Percentiles rank a stretch among this genome's conserved stretches.
phyloP scores from a whole-genome alignment of 805 yeast species.

The Pichia nanzhaoensis region DNA sequence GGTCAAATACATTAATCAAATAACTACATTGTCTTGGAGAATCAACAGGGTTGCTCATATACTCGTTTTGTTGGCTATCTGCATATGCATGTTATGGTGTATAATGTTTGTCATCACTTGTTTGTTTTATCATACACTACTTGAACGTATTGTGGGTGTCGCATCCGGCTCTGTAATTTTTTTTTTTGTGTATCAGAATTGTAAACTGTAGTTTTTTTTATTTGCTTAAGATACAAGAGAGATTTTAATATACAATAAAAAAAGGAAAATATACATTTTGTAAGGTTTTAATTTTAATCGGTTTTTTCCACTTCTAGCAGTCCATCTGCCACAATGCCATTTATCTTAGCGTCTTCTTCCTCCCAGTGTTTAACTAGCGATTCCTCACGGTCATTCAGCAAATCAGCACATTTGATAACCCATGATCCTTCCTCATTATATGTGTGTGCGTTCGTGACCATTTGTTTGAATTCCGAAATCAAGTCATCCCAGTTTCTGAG shows the following conservation, averaged over 20 bases:
- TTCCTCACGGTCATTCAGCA: slow-evolving; percentile 34
- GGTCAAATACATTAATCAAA: slow-evolving; percentile 2
- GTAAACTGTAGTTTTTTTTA: slow-evolving; percentile 1
- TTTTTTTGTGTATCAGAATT: slow-evolving; percentile 20
- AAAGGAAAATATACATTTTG: neutral
- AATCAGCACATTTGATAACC: slow-evolving; percentile 53
- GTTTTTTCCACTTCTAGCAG: neutral
- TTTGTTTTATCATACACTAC: slow-evolving; percentile 42
- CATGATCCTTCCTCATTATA: slow-evolving; percentile 65
- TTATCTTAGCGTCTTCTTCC: slow-evolving; percentile 1
- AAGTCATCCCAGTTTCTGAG: slow-evolving; percentile 40
- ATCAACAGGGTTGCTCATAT: neutral
- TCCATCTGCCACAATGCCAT: neutral
- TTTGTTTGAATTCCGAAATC: slow-evolving; percentile 42
- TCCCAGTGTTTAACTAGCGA: slow-evolving; percentile 15
- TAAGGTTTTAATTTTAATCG: neutral
- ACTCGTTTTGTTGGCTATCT: neutral
- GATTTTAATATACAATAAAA: neutral
- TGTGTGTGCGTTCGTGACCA: slow-evolving; percentile 62
- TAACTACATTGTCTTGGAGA: neutral
- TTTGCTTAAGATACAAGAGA: neutral
- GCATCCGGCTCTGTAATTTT: slow-evolving; percentile 33
- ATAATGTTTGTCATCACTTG: slow-evolving; percentile 37
- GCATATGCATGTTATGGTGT: slow-evolving; percentile 28
- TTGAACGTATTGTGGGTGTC: slow-evolving; percentile 41